These are phyloP conservation scores for Tagetes erecta DNA, from an alignment of 129 eudicot genomes.

Conservation along the genomic window DNA sequence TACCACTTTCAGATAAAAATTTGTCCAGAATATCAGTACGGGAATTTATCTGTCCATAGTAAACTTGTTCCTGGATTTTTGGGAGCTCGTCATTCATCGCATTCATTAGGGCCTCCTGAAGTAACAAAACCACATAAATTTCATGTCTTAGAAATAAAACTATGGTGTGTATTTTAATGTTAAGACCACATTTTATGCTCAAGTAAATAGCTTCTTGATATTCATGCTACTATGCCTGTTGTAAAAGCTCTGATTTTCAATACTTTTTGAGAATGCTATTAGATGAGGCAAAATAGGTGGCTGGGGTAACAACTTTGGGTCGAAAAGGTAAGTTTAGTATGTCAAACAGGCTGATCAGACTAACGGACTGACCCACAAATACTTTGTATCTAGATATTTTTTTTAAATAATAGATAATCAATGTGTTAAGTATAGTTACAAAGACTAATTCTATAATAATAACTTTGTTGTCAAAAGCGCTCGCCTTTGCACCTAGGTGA, in stretches of 20 bases:
- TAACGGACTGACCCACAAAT: background rate
- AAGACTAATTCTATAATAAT: too few species aligned
- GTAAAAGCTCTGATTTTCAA: background rate
- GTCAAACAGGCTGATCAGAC: background rate
- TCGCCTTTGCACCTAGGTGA: too few species aligned
- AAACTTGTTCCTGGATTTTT: slow-evolving; percentile 95
- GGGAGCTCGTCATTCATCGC: slow-evolving; percentile 98
- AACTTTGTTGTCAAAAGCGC: too few species aligned
- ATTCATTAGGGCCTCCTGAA: slow-evolving; percentile 74
- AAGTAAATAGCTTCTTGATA: background rate
- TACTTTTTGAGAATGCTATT: background rate
- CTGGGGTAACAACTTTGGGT: background rate
- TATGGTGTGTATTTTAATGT: background rate
- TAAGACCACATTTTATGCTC: background rate
- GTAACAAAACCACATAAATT: slow-evolving; percentile 10
- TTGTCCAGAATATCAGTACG: slow-evolving; percentile 84
- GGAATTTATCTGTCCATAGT: slow-evolving; percentile 87
- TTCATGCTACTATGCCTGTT: background rate
- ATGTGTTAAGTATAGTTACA: background rate
- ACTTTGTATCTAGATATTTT: background rate
- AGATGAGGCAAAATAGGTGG: background rate
- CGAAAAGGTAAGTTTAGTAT: background rate
- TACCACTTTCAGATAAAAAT: slow-evolving; percentile 81
- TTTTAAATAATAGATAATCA: background rate
- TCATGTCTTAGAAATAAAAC: background rate